Percentiles rank a stretch among this genome's conserved stretches.
These are phyloP conservation scores for Alternaria solani DNA, from an alignment of 2,329 filamentous ascomycete genomes.

Conservation along the genomic window DNA sequence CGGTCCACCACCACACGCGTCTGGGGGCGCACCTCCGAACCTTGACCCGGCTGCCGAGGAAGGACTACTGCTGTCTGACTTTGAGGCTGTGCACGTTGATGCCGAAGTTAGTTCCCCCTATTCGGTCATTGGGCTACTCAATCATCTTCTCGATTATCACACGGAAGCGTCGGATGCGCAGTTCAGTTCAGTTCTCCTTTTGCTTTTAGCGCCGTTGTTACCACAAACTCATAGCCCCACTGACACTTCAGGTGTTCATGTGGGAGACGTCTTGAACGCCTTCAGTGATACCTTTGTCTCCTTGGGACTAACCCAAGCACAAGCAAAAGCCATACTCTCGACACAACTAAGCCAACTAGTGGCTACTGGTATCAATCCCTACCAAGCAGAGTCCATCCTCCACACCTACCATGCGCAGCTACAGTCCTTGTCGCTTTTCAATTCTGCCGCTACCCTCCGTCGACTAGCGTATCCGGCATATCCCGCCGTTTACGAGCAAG, in stretches of 20 bases:
- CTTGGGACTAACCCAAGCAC: conserved; percentile 49
- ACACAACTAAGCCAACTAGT: conserved; percentile 52
- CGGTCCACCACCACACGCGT: conserved; percentile 23
- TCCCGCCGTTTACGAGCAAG: conserved; percentile 65
- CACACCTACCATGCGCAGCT: conserved; percentile 66
- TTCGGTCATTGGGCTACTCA: conserved; percentile 54
- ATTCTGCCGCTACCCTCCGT: conserved; percentile 64
- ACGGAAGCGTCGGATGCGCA: conserved; percentile 56
- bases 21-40: conserved; percentile 37
- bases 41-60: conserved; percentile 38
- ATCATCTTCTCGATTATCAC: conserved; percentile 53
- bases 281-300: conserved; percentile 53
- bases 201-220: conserved; percentile 57
- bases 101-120: conserved; percentile 48
- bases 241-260: conserved; percentile 36
- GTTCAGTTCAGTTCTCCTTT: conserved; percentile 56
- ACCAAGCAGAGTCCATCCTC: conserved; percentile 65
- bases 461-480: conserved; percentile 63
- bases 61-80: conserved; percentile 48
- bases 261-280: conserved; percentile 43
- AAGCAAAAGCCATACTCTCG: conserved; percentile 53
- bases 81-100: conserved; percentile 45
- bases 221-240: conserved; percentile 51
- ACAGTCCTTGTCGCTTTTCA: conserved; percentile 56
- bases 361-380: conserved; percentile 56